Conservation (phyloP, 176 grass and related monocot species). For the Aegilops longissima region DNA sequence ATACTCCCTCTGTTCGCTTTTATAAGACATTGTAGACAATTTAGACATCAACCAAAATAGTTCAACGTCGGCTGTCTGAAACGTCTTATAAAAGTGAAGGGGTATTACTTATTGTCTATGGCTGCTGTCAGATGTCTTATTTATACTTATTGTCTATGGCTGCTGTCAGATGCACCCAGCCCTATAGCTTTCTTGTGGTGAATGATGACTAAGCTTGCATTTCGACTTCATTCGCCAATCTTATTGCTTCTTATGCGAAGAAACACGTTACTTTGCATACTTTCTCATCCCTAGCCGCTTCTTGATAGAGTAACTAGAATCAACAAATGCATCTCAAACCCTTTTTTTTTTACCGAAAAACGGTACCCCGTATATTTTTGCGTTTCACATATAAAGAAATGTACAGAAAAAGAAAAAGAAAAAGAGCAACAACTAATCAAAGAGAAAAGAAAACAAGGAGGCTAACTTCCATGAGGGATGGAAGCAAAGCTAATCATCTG, state of each 20-base stretch:
- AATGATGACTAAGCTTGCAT: conserved; percentile 8
- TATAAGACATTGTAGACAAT: too few relatives aligned
- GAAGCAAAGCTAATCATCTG: too few relatives aligned
- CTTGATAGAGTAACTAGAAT: neutral
- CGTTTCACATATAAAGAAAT: too few relatives aligned
- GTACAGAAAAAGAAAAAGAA: too few relatives aligned
- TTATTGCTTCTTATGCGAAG: neutral
- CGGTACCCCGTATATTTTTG: too few relatives aligned
- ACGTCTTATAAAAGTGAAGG: neutral
- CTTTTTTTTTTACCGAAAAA: too few relatives aligned
- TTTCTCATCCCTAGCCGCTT: neutral
- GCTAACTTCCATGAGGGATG: too few relatives aligned
- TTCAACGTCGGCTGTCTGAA: neutral
- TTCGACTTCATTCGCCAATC: neutral
- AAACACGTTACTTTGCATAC: neutral
- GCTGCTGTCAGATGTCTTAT: neutral
- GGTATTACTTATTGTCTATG: neutral
- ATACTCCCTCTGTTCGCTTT: neutral
- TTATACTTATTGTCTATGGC: neutral
- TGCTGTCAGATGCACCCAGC: neutral
- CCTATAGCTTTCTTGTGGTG: neutral
- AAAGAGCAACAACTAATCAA: too few relatives aligned
- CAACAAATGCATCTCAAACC: too few relatives aligned
- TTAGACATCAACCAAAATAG: too few relatives aligned
- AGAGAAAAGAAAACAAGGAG: too few relatives aligned